phyloP scores from a whole-genome alignment of 768 basidiomycete species.

The Lyophyllum semitale region DNA sequence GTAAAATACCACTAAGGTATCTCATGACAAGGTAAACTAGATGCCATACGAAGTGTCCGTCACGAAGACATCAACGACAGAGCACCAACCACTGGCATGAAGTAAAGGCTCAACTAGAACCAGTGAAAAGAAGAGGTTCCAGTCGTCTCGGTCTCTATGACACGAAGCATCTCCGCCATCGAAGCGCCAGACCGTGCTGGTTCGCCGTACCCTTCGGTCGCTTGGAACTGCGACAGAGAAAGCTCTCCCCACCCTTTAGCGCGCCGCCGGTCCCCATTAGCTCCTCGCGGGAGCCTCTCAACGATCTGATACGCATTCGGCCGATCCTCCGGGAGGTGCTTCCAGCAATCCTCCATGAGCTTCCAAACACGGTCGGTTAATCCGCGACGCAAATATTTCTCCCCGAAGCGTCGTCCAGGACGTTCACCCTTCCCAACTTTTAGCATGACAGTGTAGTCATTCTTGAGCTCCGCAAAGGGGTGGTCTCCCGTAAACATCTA shows the following conservation, averaged over 20 bases:
- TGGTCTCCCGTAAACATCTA: slow-evolving; percentile 27
- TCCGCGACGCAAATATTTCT: slow-evolving; percentile 6
- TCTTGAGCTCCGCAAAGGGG: slow-evolving; percentile 19
- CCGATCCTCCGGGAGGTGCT: slow-evolving; percentile 15
- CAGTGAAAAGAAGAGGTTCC: neutral
- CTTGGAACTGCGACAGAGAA: neutral
- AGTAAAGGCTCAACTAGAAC: too few species aligned
- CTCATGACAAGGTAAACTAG: too few species aligned
- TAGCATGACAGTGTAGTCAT: slow-evolving; percentile 15
- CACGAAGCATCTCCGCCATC: slow-evolving; percentile 1
- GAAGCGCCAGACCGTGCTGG: neutral
- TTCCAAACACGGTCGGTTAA: slow-evolving; percentile 22
- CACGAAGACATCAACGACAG: too few species aligned
- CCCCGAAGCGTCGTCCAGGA: neutral
- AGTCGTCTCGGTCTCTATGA: neutral
- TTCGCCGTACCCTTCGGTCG: neutral
- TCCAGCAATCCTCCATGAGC: slow-evolving; percentile 27
- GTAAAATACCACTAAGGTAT: too few species aligned
- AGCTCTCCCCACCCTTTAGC: slow-evolving; percentile 3
- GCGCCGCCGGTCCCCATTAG: neutral
- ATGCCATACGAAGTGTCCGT: too few species aligned
- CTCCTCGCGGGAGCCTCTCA: neutral
- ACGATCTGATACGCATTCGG: slow-evolving; percentile 8
- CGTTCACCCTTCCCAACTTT: slow-evolving; percentile 10
- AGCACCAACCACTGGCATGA: too few species aligned